Percentiles rank a stretch among this genome's conserved stretches.
Evolutionary conservation across 352 stramenopile genomes (phyloP).

Genomic region (Phytophthora citricola): DNA sequence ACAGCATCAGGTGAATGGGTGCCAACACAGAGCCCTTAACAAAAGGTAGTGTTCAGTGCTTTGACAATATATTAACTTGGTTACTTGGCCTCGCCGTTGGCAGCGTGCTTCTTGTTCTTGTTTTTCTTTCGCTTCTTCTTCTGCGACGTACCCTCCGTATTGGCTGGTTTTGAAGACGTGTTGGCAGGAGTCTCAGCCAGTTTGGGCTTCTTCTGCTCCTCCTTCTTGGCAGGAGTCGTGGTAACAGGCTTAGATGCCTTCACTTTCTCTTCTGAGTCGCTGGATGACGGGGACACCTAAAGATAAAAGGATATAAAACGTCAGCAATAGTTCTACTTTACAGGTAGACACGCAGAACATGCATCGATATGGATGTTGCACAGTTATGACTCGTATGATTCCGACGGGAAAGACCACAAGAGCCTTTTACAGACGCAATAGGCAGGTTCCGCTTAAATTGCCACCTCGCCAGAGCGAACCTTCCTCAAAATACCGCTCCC

Average conservation of each 20-base stretch:
- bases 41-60: background rate
- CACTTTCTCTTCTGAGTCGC: slow-evolving; percentile 46
- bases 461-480: slow-evolving; percentile 36
- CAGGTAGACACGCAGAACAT: slow-evolving; percentile 27
- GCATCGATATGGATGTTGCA: slow-evolving; percentile 75
- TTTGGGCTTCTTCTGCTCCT: slow-evolving; percentile 41
- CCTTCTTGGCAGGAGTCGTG: slow-evolving; percentile 36
- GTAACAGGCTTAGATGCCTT: slow-evolving; percentile 38
- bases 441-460: slow-evolving; percentile 35
- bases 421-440: slow-evolving; percentile 72
- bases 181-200: slow-evolving; percentile 12
- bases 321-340: slow-evolving; percentile 22
- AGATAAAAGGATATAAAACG: background rate
- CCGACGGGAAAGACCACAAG: slow-evolving; percentile 77
- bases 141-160: slow-evolving; percentile 31
- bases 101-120: slow-evolving; percentile 41
- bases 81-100: slow-evolving; percentile 24
- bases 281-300: slow-evolving; percentile 39
- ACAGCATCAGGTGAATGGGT: slow-evolving; percentile 36
- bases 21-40: slow-evolving; percentile 7
- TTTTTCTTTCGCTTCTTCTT: slow-evolving; percentile 76
- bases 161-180: slow-evolving; percentile 12
- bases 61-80: slow-evolving; percentile 34
- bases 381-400: slow-evolving; percentile 95
- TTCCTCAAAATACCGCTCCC: slow-evolving; percentile 26